Evolutionary conservation across 2,329 filamentous ascomycete species (phyloP).

Genomic region (Xylaria sp.): DNA sequence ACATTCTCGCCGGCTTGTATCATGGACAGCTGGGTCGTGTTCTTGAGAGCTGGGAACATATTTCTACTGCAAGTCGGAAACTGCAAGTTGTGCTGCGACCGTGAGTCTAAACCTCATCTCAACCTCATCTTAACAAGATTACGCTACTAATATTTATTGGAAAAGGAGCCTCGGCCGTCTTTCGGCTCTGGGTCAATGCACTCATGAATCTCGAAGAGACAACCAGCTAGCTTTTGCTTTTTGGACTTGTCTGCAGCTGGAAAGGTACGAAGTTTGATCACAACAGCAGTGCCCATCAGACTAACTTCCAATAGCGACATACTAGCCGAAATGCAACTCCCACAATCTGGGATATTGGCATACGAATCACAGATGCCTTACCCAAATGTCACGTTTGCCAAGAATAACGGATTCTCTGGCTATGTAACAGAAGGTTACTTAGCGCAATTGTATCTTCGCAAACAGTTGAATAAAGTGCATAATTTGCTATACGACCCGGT

Average conservation of each 20-base stretch:
- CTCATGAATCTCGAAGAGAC: constrained; percentile 52
- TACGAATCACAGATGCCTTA: constrained; percentile 70
- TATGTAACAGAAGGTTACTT: constrained; percentile 64
- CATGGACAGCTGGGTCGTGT: constrained; percentile 86
- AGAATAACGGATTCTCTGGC: constrained; percentile 51
- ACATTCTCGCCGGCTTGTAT: constrained; percentile 85
- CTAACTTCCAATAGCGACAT: constrained; percentile 70
- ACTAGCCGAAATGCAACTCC: constrained; percentile 77
- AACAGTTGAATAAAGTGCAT: constrained; percentile 68
- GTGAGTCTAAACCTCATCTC: constrained; percentile 57
- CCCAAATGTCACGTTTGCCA: constrained; percentile 59
- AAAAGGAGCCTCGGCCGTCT: constrained; percentile 57
- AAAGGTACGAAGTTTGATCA: constrained; percentile 63
- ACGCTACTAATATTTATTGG: constrained; percentile 10
- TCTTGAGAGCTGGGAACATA: constrained; percentile 77
- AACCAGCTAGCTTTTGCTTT: constrained; percentile 78
- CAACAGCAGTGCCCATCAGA: constrained; percentile 10
- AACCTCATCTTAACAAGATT: not conserved
- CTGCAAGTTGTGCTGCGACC: constrained; percentile 77
- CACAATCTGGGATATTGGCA: constrained; percentile 64
- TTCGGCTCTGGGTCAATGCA: constrained; percentile 42
- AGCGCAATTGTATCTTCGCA: constrained; percentile 68
- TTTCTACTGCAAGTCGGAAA: constrained; percentile 61
- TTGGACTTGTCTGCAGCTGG: constrained; percentile 92
- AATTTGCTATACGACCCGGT: constrained; percentile 57